Evolutionary conservation across 441 rosid genomes (phyloP), one percentile per base, ranked within the genome.

Genomic region (Erodium texanum): DNA sequence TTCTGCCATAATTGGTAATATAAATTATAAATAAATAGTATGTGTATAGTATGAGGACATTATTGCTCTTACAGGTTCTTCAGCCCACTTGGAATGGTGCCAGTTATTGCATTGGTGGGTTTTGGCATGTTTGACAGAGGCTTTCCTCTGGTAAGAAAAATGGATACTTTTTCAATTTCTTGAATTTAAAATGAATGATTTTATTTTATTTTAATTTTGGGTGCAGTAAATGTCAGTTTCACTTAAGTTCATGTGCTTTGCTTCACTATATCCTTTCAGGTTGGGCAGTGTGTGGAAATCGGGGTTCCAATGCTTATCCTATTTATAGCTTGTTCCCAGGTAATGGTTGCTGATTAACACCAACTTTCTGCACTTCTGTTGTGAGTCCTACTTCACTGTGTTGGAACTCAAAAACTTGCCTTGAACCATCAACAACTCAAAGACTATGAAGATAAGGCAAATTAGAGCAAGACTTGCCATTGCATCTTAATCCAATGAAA

Each of bases 1-100:
- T 58, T 15, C 5, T 58, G 12, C 62, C 24, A 58, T 23, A 58
- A 11, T 9, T 20, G 62, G 41, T 34, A 34, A 23, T 58, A 22
- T 14, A 58, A 18, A 23, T 58, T 58, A 22, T 14, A 58, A 18
- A 23, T 58, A 20, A 58, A 20, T 2, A 58, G 14, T 58, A 58
- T 58, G 24, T 56, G 24, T 5, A 34, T 56, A 20, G 18, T 56
- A 56, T 19, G 38, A 41, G 23, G 34, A n/a, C 23, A 56, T 27
- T 66, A 71, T 63, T 32, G 9, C 27, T 19, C 34, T 81, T 83
- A 23, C 92, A 95, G 99, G 87, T 95, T 95, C 82, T 95, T 92
- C 70, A 95, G 99, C 75, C 99, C 99, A 19, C 84, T 95, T 71
- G 95, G 95, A 77, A 90, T 95, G 98, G 98, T 87, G 83, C 99